Conservation (phyloP, 352 stramenopile genomes). For the Pythium rishiriense region DNA sequence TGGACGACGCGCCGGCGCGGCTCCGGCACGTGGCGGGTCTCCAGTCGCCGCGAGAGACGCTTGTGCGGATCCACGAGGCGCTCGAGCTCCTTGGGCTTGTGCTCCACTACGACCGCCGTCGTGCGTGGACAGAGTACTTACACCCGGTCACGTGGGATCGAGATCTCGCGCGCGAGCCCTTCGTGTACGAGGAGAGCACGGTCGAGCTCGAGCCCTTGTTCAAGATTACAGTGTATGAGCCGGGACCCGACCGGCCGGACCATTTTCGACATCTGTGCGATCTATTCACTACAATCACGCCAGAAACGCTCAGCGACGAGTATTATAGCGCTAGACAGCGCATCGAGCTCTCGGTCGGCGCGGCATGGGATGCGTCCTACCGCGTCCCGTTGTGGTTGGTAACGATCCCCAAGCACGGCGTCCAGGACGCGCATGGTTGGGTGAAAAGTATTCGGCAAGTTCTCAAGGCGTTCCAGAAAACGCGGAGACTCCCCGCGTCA, state of each 20-base stretch:
- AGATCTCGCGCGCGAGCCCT: not conserved
- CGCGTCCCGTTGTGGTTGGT: not conserved
- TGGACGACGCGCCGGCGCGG: not conserved
- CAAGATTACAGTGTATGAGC: not conserved
- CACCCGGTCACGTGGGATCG: conserved; percentile 3
- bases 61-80: not conserved
- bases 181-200: conserved; percentile 2
- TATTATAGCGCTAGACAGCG: not conserved
- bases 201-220: conserved; percentile 7
- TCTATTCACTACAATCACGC: not conserved
- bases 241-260: not conserved
- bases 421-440: not conserved
- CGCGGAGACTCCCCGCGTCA: not conserved
- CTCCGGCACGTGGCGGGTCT: not conserved
- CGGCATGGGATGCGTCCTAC: not conserved
- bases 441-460: not conserved
- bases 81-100: conserved; percentile 10
- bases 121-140: not conserved
- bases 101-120: conserved; percentile 10
- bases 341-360: not conserved
- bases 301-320: not conserved
- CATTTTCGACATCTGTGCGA: not conserved
- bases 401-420: not conserved
- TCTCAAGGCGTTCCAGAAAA: not conserved
- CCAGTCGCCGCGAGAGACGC: not conserved